Percentiles rank a stretch among this genome's conserved stretches.
Evolutionary conservation across 257 asterid genomes (phyloP).

Genomic region (Apocynum venetum): DNA sequence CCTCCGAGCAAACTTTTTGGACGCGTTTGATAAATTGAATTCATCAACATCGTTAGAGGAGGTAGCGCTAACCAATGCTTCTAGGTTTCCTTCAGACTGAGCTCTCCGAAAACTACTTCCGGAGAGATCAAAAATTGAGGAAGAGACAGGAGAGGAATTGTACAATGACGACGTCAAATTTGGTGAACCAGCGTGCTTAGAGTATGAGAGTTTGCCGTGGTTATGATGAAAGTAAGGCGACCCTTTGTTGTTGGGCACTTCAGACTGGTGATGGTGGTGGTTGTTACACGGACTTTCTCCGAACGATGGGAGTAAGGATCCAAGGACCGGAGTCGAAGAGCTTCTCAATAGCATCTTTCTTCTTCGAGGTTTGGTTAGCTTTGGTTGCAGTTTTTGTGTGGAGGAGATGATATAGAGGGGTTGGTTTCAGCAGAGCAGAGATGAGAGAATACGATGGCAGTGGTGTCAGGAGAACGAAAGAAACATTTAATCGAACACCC

Average conservation of each 20-base stretch:
- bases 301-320: slow-evolving; percentile 54
- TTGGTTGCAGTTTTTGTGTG: slow-evolving; percentile 1
- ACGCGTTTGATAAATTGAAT: slow-evolving; percentile 30
- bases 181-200: slow-evolving; percentile 28
- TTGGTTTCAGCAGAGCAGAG: neutral
- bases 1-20: slow-evolving; percentile 33
- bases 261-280: slow-evolving; percentile 30
- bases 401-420: neutral
- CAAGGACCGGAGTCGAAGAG: slow-evolving; percentile 87
- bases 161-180: slow-evolving; percentile 26
- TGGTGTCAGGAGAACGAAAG: neutral
- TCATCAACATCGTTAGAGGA: slow-evolving; percentile 33
- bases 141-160: slow-evolving; percentile 37
- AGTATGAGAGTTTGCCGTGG: slow-evolving; percentile 31
- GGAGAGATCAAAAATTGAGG: slow-evolving; percentile 36
- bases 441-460: neutral
- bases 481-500: slow-evolving; percentile 3
- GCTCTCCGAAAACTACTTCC: slow-evolving; percentile 49
- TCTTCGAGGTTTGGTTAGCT: neutral
- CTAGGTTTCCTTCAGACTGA: slow-evolving; percentile 77
- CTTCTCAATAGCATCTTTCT: slow-evolving; percentile 67
- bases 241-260: slow-evolving; percentile 26
- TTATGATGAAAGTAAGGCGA: slow-evolving; percentile 14
- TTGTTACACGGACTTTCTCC: slow-evolving; percentile 51
- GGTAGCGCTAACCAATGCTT: slow-evolving; percentile 34